Conservation (phyloP, 164 flowering plant genomes). For the Nelumbo lutea region DNA sequence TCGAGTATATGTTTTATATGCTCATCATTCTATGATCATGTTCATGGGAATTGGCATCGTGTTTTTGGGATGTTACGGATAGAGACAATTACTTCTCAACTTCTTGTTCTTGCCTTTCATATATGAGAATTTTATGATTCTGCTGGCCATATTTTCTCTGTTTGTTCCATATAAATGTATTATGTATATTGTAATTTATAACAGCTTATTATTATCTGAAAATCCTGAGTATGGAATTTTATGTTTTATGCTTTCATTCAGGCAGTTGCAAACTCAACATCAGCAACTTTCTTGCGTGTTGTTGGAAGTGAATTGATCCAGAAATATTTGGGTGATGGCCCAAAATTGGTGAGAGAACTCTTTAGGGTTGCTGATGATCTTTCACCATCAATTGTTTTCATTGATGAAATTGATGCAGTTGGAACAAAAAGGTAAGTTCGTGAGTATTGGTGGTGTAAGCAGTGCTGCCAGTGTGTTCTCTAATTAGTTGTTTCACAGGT, state of each 20-base stretch:
- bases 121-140: no score
- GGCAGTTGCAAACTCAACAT: slow-evolving; percentile 97
- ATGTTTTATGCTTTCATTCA: slow-evolving; percentile 20
- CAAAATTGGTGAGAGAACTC: slow-evolving; percentile 87
- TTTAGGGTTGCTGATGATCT: slow-evolving; percentile 95
- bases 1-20: no score
- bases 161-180: no score
- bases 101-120: no score
- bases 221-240: slow-evolving; percentile 4
- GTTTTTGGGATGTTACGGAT: no score
- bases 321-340: slow-evolving; percentile 93
- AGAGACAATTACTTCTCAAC: no score
- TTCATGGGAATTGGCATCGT: no score
- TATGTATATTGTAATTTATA: not conserved
- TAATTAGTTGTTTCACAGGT: slow-evolving; percentile 32
- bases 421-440: slow-evolving; percentile 72
- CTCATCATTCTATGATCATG: no score
- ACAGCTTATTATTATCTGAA: not conserved
- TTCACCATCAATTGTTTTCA: slow-evolving; percentile 91
- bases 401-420: slow-evolving; percentile 94
- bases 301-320: slow-evolving; percentile 93
- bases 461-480: not conserved
- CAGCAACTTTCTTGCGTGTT: slow-evolving; percentile 89
- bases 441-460: no score
- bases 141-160: no score